A percentile compares a stretch with the other conserved stretches of the same genome.
Evolutionary conservation across 805 yeast genomes (phyloP).

Genomic region (Isabelozyma rhagii): DNA sequence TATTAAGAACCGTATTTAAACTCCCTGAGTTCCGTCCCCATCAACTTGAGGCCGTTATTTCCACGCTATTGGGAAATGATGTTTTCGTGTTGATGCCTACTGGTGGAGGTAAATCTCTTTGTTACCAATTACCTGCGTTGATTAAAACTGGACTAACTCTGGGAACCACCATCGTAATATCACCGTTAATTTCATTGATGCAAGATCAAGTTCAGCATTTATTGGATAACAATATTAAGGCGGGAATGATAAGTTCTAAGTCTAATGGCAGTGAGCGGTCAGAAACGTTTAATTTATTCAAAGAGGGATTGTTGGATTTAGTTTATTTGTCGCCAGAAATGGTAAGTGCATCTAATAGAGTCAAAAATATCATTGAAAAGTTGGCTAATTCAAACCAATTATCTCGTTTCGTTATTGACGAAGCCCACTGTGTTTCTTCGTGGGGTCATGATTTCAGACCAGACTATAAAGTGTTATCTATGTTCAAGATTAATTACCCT

Average conservation of each 20-base stretch:
- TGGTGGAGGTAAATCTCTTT: constrained; percentile 96
- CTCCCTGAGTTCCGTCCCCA: constrained; percentile 70
- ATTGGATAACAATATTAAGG: constrained; percentile 61
- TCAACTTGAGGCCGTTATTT: constrained; percentile 82
- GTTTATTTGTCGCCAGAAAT: constrained; percentile 93
- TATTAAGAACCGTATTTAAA: constrained; percentile 59
- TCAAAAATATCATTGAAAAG: constrained; percentile 58
- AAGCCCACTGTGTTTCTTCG: constrained; percentile 95
- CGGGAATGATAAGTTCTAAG: constrained; percentile 86
- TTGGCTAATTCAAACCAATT: constrained; percentile 55
- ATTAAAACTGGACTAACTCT: constrained; percentile 67
- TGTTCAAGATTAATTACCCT: constrained; percentile 71
- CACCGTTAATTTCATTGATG: constrained; percentile 95
- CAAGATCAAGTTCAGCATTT: constrained; percentile 93
- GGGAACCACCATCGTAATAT: constrained; percentile 88
- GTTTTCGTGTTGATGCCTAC: constrained; percentile 97
- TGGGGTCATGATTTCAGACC: constrained; percentile 99
- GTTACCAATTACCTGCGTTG: constrained; percentile 93
- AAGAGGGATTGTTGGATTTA: constrained; percentile 65
- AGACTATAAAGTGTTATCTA: constrained; percentile 79
- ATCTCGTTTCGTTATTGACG: constrained; percentile 91
- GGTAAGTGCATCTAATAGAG: constrained; percentile 71
- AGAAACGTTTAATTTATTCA: constrained; percentile 58
- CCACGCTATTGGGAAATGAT: constrained; percentile 74
- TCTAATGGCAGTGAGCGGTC: constrained; percentile 61